A percentile compares a stretch with the other conserved stretches of the same genome.
phyloP scores from a whole-genome alignment of 495 filamentous ascomycete species.

The Mycothermus thermophilus region DNA sequence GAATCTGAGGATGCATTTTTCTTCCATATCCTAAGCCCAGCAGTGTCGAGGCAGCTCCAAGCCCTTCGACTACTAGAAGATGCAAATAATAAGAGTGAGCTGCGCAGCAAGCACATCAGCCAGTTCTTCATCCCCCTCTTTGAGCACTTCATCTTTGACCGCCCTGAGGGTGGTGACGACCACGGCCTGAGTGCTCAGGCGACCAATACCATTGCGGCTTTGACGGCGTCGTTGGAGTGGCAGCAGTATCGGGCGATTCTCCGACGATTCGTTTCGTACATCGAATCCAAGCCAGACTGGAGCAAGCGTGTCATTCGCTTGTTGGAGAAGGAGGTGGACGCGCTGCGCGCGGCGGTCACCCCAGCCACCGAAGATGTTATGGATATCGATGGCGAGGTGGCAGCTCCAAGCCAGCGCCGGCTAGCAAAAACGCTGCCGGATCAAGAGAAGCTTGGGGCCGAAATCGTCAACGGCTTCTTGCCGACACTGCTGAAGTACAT shows the following conservation, averaged over 20 bases:
- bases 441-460: conserved; percentile 53
- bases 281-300: conserved; percentile 65
- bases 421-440: conserved; percentile 56
- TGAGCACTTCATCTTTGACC: conserved; percentile 84
- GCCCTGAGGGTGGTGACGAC: conserved; percentile 58
- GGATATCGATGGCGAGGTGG: conserved; percentile 24
- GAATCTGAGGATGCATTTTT: conserved; percentile 77
- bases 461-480: conserved; percentile 60
- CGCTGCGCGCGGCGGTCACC: conserved; percentile 40
- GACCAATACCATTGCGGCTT: conserved; percentile 53
- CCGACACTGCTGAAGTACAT: conserved; percentile 66
- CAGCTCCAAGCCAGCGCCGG: conserved; percentile 12
- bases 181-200: conserved; percentile 78
- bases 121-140: conserved; percentile 83
- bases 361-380: conserved; percentile 25
- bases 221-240: conserved; percentile 75
- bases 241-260: conserved; percentile 75
- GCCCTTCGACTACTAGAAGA: conserved; percentile 63
- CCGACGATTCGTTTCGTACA: conserved; percentile 62
- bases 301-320: conserved; percentile 78
- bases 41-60: conserved; percentile 72
- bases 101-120: conserved; percentile 63
- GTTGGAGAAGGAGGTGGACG: conserved; percentile 65
- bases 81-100: conserved; percentile 44
- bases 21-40: conserved; percentile 79